Evolutionary conservation across 805 yeast species (phyloP), one percentile per base, ranked within the genome.

Genomic region (Nematodospora valgi): DNA sequence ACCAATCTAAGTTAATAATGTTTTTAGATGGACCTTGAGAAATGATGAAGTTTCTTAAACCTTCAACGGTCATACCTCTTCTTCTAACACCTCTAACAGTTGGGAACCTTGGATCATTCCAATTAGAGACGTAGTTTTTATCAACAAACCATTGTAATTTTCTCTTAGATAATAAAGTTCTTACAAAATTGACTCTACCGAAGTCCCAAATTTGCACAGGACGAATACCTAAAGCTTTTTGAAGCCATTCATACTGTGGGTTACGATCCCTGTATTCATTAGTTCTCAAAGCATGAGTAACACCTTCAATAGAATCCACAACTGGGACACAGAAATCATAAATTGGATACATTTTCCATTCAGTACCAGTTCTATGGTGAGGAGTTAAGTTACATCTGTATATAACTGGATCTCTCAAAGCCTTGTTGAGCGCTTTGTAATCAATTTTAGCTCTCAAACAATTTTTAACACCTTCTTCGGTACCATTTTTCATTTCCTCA

Each of bases 101-200:
- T 49, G 99, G 99, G 87, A 93, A 93, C 64, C 99, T 78, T 51
- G 99, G 98, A 64, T 93, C 99, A 57, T 93, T 97, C 99, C 99
- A 93, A 68, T 87, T 88, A 16, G 75, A 54, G 40, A 93, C 99
- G 51, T 82, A 72, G 27, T 77, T 70, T 62, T 86, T 83, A 71
- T 93, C 98, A 44, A 93, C 98, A 65, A 93, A 88, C 98, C 98
- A 93, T 71, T 94, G 98, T 58, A 93, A 75, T 73, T 93, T 93
- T 72, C 99, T 84, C 82, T 93, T 93, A 43, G 96, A 87, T 43
- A 93, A 72, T 59, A 93, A 72, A 18, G 99, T 93, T 72, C 97
- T 82, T 41, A 93, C 88, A 58, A 93, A 93, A 77, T 91, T 93
- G 56, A 93, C 89, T 68, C 99, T 81, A 43, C 94, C 93, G 55